Conservation (phyloP, 202 grass and related monocot genomes). For the Miscanthus sacchariflorus region DNA sequence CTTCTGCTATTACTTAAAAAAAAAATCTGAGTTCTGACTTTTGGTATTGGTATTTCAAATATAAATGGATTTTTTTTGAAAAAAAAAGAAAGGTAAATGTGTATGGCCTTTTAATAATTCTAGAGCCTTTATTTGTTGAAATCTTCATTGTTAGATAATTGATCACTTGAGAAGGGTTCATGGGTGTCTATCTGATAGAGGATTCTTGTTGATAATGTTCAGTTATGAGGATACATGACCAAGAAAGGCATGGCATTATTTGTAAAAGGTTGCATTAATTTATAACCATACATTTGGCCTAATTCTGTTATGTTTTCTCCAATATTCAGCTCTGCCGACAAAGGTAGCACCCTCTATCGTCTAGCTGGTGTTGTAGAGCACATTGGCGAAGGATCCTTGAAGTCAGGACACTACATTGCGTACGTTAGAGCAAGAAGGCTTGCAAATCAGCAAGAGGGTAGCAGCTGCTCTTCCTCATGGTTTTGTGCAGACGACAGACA, state of each 20-base stretch:
- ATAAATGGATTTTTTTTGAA: too few species aligned
- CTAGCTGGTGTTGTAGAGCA: constrained; percentile 80
- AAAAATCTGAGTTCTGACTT: not conserved
- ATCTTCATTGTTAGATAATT: not conserved
- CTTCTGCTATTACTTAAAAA: too few species aligned
- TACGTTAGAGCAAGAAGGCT: constrained; percentile 55
- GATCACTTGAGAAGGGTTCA: not conserved
- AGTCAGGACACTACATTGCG: constrained; percentile 67
- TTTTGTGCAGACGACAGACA: constrained; percentile 56
- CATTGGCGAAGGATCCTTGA: constrained; percentile 34
- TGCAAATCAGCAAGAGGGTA: constrained; percentile 17
- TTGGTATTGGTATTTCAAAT: not conserved
- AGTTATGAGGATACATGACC: not conserved
- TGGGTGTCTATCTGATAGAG: not conserved
- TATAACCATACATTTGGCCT: constrained; percentile 23
- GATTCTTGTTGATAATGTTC: constrained; percentile 19
- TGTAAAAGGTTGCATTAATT: not conserved
- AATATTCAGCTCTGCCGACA: constrained; percentile 59
- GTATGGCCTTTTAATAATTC: not conserved
- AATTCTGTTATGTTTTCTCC: not conserved
- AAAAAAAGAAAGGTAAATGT: not conserved
- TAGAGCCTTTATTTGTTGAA: constrained; percentile 16
- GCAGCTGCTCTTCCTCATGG: constrained; percentile 54
- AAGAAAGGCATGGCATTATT: constrained; percentile 32
- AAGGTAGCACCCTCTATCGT: constrained; percentile 58